Conservation (phyloP, 352 stramenopile species). For the Phytophthora gonapodyides region DNA sequence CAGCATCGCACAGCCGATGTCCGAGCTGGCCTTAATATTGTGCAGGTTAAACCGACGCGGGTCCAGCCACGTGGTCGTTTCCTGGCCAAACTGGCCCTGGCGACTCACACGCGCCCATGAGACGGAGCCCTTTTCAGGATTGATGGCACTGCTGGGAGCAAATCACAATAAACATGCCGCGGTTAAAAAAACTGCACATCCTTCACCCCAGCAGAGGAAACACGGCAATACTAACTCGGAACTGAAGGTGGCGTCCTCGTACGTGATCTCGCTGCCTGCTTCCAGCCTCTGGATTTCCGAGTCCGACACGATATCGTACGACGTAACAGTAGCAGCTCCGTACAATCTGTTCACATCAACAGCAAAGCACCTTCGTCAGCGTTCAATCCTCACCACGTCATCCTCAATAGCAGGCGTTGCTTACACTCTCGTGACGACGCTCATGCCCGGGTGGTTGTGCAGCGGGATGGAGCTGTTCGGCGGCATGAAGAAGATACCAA, state of each 20-base stretch:
- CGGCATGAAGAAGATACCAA: conserved; percentile 88
- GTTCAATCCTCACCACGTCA: background rate
- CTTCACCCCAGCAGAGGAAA: background rate
- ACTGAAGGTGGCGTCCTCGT: conserved; percentile 33
- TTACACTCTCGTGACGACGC: conserved; percentile 83
- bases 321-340: conserved; percentile 68
- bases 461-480: conserved; percentile 75
- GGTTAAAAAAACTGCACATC: background rate
- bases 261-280: conserved; percentile 37
- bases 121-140: conserved; percentile 44
- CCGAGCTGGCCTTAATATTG: conserved; percentile 70
- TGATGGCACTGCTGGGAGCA: conserved; percentile 35
- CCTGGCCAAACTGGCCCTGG: conserved; percentile 52
- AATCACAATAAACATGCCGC: conserved; percentile 9
- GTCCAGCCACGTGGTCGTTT: conserved; percentile 83
- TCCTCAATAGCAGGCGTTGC: conserved; percentile 7
- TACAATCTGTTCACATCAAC: conserved; percentile 56
- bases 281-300: conserved; percentile 36
- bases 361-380: conserved; percentile 17
- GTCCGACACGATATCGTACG: conserved; percentile 72
- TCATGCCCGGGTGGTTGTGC: conserved; percentile 87
- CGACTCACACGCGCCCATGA: conserved; percentile 70
- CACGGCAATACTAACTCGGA: conserved; percentile 34
- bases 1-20: conserved; percentile 76
- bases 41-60: conserved; percentile 84